A percentile compares a stretch with the other conserved stretches of the same genome.
These are phyloP conservation scores for Chloris gayana DNA, from an alignment of 176 grass and related monocot genomes.

Conservation along the genomic window DNA sequence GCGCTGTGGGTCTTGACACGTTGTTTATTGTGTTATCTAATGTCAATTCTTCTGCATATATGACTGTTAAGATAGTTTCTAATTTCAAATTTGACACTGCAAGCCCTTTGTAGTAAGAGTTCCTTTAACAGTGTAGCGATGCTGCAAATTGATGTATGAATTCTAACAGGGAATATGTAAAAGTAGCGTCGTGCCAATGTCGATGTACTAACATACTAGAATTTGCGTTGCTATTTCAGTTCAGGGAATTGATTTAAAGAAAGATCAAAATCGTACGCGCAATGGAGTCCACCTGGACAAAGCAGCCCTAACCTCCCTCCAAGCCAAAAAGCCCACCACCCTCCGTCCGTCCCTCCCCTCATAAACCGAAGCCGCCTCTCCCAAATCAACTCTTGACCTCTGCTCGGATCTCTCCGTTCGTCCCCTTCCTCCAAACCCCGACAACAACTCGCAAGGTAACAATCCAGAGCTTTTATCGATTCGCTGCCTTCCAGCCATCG, in stretches of 20 bases:
- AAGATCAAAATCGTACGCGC: not conserved
- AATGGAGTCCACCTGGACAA: slow-evolving; percentile 3
- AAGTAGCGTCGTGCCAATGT: too few relatives aligned
- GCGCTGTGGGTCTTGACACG: not conserved
- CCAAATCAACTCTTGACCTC: not conserved
- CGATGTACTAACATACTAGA: too few relatives aligned
- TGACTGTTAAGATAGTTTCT: not conserved
- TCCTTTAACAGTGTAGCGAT: too few relatives aligned
- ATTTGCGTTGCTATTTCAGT: too few relatives aligned
- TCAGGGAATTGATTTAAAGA: not conserved
- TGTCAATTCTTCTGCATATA: not conserved
- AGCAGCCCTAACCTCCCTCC: slow-evolving; percentile 27
- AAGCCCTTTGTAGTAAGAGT: too few relatives aligned
- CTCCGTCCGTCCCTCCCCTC: not conserved
- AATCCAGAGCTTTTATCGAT: not conserved
- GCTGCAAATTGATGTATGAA: not conserved
- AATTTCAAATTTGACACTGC: not conserved
- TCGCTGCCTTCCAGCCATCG: not conserved
- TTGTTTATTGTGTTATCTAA: not conserved
- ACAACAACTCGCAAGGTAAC: slow-evolving; percentile 1
- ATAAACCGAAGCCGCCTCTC: not conserved
- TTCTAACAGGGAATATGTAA: too few relatives aligned
- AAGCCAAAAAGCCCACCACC: slow-evolving; percentile 14
- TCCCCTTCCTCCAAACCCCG: not conserved
- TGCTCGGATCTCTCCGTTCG: slow-evolving; percentile 17